phyloP scores from a whole-genome alignment of 805 yeast species.

The Peterozyma xylosa region DNA sequence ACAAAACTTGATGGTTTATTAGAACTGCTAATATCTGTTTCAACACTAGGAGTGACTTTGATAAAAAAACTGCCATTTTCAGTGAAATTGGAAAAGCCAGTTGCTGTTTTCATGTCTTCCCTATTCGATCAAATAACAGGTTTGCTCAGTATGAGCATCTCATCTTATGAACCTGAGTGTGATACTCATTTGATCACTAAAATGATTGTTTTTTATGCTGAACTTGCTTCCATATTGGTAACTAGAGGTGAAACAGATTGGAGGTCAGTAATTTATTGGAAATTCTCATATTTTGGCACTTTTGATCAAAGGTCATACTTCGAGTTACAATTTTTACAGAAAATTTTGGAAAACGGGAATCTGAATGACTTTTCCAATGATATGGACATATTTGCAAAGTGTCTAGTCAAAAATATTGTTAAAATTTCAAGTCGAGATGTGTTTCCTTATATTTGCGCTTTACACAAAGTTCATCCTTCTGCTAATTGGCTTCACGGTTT shows the following conservation, averaged over 20 bases:
- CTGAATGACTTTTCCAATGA: not conserved
- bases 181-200: not conserved
- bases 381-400: not conserved
- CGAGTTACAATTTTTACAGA: slow-evolving; percentile 3
- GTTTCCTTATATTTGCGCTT: not conserved
- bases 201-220: slow-evolving; percentile 3
- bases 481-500: not conserved
- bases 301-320: slow-evolving; percentile 5
- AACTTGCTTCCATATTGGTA: slow-evolving; percentile 1
- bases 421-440: not conserved
- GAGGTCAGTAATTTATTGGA: slow-evolving; percentile 2
- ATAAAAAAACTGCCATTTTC: not conserved
- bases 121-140: too few relatives aligned
- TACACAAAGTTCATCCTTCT: not conserved
- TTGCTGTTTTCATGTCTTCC: too few relatives aligned
- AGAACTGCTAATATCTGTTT: not conserved
- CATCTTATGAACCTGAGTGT: too few relatives aligned
- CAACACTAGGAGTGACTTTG: not conserved
- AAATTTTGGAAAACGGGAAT: not conserved
- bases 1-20: not conserved
- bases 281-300: slow-evolving; percentile 4
- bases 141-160: too few relatives aligned
- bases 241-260: not conserved
- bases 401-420: slow-evolving; percentile 2
- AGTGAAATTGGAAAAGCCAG: too few relatives aligned